Evolutionary conservation across 495 filamentous ascomycete genomes (phyloP).

Genomic region (Aspergillus biplanus): DNA sequence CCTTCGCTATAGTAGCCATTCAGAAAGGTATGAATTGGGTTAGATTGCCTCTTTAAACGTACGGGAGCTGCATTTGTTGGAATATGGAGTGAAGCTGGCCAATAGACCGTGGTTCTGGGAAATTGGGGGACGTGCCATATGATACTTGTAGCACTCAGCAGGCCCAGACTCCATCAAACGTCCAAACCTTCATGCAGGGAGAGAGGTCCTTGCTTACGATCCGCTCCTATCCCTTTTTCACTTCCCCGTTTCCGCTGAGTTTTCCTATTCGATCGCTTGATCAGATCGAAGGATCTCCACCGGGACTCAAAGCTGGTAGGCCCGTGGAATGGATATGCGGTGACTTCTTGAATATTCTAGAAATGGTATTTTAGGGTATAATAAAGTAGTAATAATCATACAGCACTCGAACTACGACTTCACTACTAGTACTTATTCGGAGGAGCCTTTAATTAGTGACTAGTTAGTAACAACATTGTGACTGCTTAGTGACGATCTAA

Average conservation of each 20-base stretch:
- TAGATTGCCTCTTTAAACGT: conserved; percentile 4
- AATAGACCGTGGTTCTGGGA: conserved; percentile 6
- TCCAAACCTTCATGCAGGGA: conserved; percentile 7
- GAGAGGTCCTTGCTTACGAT: conserved; percentile 3
- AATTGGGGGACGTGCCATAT: conserved; percentile 8
- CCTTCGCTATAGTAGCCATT: conserved; percentile 2
- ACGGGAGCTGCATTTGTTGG: conserved; percentile 2
- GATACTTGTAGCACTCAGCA: background rate
- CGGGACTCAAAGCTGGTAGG: background rate
- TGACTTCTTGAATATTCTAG: conserved; percentile 5
- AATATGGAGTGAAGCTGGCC: background rate
- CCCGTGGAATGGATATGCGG: background rate
- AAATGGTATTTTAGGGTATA: background rate
- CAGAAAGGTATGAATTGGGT: conserved; percentile 1
- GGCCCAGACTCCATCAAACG: conserved; percentile 5
- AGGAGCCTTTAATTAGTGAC: no score
- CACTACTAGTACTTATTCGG: background rate
- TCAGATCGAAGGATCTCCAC: background rate
- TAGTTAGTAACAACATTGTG: no score
- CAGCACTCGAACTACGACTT: background rate
- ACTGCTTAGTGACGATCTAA: no score
- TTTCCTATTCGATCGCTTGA: background rate
- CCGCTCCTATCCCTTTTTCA: conserved; percentile 8
- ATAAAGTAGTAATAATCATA: background rate
- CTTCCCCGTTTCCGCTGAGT: background rate